Base-by-base conservation (phyloP, 148 eudicot genomes). In the Vaccinium myrtillus region DNA sequence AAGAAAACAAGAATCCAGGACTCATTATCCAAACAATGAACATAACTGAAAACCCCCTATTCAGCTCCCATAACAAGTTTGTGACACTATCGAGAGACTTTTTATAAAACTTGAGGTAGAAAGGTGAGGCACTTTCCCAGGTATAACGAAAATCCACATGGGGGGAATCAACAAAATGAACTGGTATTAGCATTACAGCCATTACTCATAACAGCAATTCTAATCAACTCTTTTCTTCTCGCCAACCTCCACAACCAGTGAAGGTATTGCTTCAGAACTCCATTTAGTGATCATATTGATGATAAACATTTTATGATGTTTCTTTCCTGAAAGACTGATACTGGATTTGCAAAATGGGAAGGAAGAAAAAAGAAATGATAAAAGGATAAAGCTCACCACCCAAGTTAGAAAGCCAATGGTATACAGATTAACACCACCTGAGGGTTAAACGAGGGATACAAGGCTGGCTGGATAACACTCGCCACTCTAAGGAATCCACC, bases 251-350 rank as follows among this genome's bases (percentile, higher is more conserved):
- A 32, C 2, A 55, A 79, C 19, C 9, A 14, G 49, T 8, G 65
- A 53, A 79, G 65, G 67, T 48, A 55, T 16, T 1, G 14, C 6
- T 55, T 32, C 36, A 54, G 61, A 32, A 21, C 48, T 30, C n/a
- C 65, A 78, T 78, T 53, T n/a, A 54, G 46, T 27, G 81, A 78
- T 78, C 63, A 78, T 2, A 50, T 46, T 51, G 39, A 54, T 27
- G 63, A 27, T 2, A 30, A 50, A 50, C 58, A 13, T 23, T 23
- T 50, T 77, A 48, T 48, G 30, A 21, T 8, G 14, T 25, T 5
- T 50, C 36, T 49, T n/a, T 50, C 58, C 58, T 23, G 58, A 77
- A 4, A 50, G 46, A 43, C 6, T 43, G 46, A 4, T 43, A 43
- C 46, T 5, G 46, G 46, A 43, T 43, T 43, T 43, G 46, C 5